Conservation (phyloP, 805 yeast genomes). For the Kregervanrija delftensis region DNA sequence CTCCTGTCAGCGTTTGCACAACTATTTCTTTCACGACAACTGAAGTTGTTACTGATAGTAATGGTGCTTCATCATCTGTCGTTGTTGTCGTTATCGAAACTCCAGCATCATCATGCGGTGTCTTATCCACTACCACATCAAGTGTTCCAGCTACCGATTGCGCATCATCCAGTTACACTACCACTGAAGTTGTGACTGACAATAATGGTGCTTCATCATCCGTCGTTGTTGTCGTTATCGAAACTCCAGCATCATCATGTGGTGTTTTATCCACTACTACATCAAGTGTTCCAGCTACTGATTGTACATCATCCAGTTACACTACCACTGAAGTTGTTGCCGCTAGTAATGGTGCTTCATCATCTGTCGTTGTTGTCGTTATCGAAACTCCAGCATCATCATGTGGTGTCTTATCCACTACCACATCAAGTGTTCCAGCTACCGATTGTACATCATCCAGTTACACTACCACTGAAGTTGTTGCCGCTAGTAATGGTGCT, state of each 20-base stretch:
- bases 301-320: slow-evolving; percentile 4
- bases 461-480: background rate
- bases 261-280: background rate
- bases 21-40: slow-evolving; percentile 2
- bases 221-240: background rate
- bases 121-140: too few species aligned
- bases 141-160: too few species aligned
- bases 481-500: background rate
- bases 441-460: slow-evolving; percentile 4
- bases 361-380: slow-evolving; percentile 1
- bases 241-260: background rate
- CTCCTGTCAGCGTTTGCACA: slow-evolving; percentile 1
- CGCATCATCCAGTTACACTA: background rate
- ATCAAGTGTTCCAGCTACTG: background rate
- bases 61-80: background rate
- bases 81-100: background rate
- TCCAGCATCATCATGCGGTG: background rate
- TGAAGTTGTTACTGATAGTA: slow-evolving; percentile 1
- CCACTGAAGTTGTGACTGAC: background rate
- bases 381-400: background rate
- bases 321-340: background rate
- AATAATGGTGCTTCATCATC: background rate
- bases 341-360: background rate
- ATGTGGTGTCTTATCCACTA: background rate
- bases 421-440: background rate